Evolutionary conservation across 2,329 filamentous ascomycete species (phyloP).

Genomic region (Cladosporium sp.): DNA sequence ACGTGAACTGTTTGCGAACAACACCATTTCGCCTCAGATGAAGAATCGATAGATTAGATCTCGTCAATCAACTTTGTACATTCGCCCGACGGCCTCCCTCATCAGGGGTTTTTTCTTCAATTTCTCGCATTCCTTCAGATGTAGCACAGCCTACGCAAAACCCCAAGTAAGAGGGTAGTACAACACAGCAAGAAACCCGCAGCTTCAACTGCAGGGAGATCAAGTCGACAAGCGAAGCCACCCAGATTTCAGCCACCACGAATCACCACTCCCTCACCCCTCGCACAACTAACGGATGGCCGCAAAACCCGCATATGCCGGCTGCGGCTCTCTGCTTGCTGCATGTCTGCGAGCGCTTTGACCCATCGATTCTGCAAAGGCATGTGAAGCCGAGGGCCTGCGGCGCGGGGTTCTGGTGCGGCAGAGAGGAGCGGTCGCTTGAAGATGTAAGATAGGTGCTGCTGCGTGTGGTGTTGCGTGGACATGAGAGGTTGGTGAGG

Average conservation of each 20-base stretch:
- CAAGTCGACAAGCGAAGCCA: no score
- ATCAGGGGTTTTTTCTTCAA: not conserved
- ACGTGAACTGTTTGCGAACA: not conserved
- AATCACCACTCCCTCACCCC: not conserved
- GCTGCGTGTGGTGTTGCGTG: no score
- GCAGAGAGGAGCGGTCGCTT: not conserved
- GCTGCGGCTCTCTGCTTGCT: not conserved
- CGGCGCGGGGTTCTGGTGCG: no score
- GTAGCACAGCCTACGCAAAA: not conserved
- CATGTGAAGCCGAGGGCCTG: no score
- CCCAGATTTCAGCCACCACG: not conserved
- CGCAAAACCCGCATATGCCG: not conserved
- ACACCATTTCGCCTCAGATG: not conserved
- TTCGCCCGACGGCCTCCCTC: not conserved
- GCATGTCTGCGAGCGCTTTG: not conserved
- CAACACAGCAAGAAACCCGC: no score
- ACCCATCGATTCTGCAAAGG: no score
- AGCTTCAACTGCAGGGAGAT: no score
- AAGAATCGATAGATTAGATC: constrained; percentile 6
- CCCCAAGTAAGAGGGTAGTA: not conserved
- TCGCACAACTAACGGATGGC: not conserved
- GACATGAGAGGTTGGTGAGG: no score
- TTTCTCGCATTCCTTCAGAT: not conserved
- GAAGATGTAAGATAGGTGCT: no score
- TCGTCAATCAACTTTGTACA: not conserved